Evolutionary conservation across 192 early-diverging fungal species (phyloP), one percentile per base, ranked within the genome.

Genomic region (Rhizoclosmatium globosum): DNA sequence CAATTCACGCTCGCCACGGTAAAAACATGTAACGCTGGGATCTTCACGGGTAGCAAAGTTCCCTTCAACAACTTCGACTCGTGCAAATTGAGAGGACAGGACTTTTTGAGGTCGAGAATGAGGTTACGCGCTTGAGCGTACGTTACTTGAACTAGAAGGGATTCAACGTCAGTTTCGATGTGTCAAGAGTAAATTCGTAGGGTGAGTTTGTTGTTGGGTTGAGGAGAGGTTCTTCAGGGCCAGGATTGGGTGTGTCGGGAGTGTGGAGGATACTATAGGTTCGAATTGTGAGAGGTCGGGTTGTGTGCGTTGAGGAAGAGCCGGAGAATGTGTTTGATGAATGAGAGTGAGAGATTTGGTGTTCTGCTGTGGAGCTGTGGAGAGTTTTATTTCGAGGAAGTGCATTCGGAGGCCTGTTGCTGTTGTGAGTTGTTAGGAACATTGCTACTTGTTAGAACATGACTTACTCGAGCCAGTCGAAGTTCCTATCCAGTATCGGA

Each of bases 401-500:
- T 62, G 60, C 60, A 39, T 39, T 62, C 38, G 60, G 6, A 62
- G 50, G 50, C 6, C 9, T 53, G 6, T 53, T 13, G 50, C 17
- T 53, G 9, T 53, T 53, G 50, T 53, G 9, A 53, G 31, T 31
- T 31, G 31, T 31, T 31, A 53, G 50, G 50, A 53, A 53, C 17
- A 17, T 53, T 13, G 17, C 17, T 13, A 0, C 50, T 53, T 7
- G 50, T 53, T 53, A 53, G 17, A 53, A 7, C 60, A 62, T 7
- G 4, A 62, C 21, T 39, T 39, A 62, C 60, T 23, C 6, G 60
- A 7, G 47, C 66, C 66, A 6, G 31, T 15, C 19, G 23, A 31
- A 17, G 47, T 74, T 23, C 58, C 72, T 4, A 38, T 43, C 72
- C 72, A 74, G 46, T 64, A 74, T 31, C 59, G 72, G 3, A 74